Base-by-base conservation (phyloP, 352 stramenopile species). In the Phytopythium cucurbitacearum region DNA sequence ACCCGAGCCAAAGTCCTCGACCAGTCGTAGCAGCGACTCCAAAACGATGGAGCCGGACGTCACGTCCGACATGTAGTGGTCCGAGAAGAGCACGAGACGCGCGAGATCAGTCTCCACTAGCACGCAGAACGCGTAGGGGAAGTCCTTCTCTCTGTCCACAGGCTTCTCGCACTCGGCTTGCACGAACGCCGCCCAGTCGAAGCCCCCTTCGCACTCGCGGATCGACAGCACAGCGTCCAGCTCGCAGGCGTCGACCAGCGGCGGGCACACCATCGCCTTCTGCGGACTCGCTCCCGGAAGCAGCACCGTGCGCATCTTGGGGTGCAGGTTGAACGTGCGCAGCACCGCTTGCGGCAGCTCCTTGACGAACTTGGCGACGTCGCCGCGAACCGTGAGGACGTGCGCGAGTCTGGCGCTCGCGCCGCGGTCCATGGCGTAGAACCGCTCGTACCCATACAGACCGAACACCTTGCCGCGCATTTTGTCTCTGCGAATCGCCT, bases 371-470 rank as follows among this genome's bases (percentile, higher is more conserved):
- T 57, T 57, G 3, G 62, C 11, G 9, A 80, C 62, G 44, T 80
- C 69, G 11, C 76, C 76, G 15, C 64, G 71, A 9, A 87, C 33
- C 5, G 67, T 82, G 34, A 79, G 60, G 12, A 84, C 64, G 48
- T 84, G 73, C 11, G 74, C 73, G 3, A 87, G 58, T 21, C 71
- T 81, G 45, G 68, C 59, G 49, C 71, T 79, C 28, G 64, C 59
- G 32, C 28, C 37, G 11, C 69, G 64, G 15, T 80, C 56, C 76
- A 87, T 87, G 12, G 76, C 69, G 52, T 80, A 85, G 64, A 87
- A 87, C 40, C 76, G 71, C 63, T 87, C 76, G 43, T 87, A 87
- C 47, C 76, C 73, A 37, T 81, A 73, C 4, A 87, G 67, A n/a
- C 64, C 62, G 44, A 85, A 75, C 40, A 73, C 80, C 3, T 51